Conservation (phyloP, 768 basidiomycete species). For the Coprinopsis cinerea region DNA sequence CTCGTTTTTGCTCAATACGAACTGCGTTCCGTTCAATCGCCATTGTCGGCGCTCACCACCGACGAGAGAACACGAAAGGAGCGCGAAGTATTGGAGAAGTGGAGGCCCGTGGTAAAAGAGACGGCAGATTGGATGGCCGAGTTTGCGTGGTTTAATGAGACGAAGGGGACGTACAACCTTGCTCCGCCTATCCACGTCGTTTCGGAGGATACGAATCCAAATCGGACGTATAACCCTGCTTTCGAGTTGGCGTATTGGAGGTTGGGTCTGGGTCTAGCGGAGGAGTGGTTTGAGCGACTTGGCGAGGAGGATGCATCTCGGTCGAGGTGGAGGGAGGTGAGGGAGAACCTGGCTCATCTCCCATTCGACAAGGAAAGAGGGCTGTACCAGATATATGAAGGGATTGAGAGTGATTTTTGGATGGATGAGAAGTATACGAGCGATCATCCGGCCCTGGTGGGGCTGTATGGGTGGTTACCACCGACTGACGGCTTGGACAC, state of each 20-base stretch:
- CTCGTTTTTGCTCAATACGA: slow-evolving; percentile 54
- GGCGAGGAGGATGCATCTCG: slow-evolving; percentile 37
- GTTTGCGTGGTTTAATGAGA: slow-evolving; percentile 47
- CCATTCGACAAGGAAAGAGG: slow-evolving; percentile 37
- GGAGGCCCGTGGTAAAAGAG: slow-evolving; percentile 43
- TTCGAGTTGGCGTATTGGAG: slow-evolving; percentile 58
- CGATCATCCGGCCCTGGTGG: slow-evolving; percentile 54
- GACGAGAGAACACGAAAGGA: no score
- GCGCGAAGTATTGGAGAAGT: slow-evolving; percentile 42
- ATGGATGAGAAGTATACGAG: slow-evolving; percentile 43
- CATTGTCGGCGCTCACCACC: slow-evolving; percentile 32
- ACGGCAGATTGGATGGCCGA: slow-evolving; percentile 59
- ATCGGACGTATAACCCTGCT: slow-evolving; percentile 48
- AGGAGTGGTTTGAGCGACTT: slow-evolving; percentile 40
- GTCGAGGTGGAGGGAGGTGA: slow-evolving; percentile 38
- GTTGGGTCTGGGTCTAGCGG: slow-evolving; percentile 42
- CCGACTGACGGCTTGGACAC: slow-evolving; percentile 41
- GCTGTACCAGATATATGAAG: slow-evolving; percentile 51
- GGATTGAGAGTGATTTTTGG: slow-evolving; percentile 48
- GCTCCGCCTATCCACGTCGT: slow-evolving; percentile 57
- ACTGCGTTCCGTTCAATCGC: no score
- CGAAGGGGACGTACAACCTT: slow-evolving; percentile 44
- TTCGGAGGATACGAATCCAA: slow-evolving; percentile 51
- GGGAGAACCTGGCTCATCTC: slow-evolving; percentile 41
- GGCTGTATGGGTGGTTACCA: slow-evolving; percentile 54